These are phyloP conservation scores for Colletotrichum liaoningense DNA, from an alignment of 2,329 filamentous ascomycete species.

Conservation along the genomic window DNA sequence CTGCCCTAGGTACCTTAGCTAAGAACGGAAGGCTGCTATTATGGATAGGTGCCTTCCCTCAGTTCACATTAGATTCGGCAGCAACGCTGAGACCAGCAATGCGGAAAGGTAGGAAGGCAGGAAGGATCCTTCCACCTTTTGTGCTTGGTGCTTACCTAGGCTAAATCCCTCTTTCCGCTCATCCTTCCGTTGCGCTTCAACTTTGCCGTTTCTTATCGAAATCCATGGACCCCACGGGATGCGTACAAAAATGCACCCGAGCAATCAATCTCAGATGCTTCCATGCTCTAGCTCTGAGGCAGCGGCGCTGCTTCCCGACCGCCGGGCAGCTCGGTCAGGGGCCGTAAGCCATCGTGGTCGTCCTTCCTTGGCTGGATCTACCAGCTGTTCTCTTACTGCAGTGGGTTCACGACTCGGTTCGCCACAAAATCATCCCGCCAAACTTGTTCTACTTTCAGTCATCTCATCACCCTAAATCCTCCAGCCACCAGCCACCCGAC, in stretches of 20 bases:
- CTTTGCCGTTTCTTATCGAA: neutral
- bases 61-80: neutral
- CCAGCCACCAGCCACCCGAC: slow-evolving; percentile 2
- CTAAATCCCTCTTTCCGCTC: neutral
- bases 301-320: slow-evolving; percentile 19
- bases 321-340: slow-evolving; percentile 5
- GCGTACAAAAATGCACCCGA: neutral
- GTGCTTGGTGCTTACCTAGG: neutral
- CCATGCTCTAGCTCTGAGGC: slow-evolving; percentile 1
- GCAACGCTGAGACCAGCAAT: neutral
- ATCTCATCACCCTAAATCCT: slow-evolving; percentile 2
- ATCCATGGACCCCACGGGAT: neutral
- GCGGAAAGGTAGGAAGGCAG: neutral
- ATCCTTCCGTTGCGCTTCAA: neutral
- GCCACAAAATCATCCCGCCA: neutral
- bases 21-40: no score
- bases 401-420: neutral
- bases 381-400: no score
- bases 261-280: neutral
- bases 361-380: no score
- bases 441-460: neutral
- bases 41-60: neutral
- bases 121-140: no score
- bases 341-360: neutral
- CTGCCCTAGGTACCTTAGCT: neutral